Base-by-base conservation (phyloP, 2,329 filamentous ascomycete species). In the Exophiala sideris region DNA sequence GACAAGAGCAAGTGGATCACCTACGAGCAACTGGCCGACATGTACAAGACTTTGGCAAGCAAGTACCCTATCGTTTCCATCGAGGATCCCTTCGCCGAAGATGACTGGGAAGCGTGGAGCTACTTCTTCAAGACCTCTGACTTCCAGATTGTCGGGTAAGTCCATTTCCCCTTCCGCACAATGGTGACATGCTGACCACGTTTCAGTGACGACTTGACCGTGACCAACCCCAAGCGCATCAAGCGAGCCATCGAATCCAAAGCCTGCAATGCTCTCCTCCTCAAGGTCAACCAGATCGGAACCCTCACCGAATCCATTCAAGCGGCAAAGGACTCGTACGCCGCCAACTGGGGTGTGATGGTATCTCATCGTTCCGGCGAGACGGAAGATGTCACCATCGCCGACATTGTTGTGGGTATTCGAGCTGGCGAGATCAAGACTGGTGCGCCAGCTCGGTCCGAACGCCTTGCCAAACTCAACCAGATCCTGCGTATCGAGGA, bases 261-360 rank as follows among this genome's bases (percentile, higher is more conserved):
- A 88, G 89, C 94, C 68, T 94, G 91, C 86, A 97, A 99, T 73
- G 89, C 91, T 64, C 88, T 99, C 57, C 85, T 99, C 61, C 89
- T 99, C 73, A 99, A 99, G 88, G 91, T 99, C 77, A 99, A 99
- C 88, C 94, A 99, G 84, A 99, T 99, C 69, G 94, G 94, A 79
- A 96, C 94, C 66, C 86, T 99, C 70, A 95, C 90, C 67, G 94
- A 99, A 83, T 96, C 94, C 57, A 96, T 97, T 79, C 91, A 97
- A 82, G 94, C 94, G 52, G 92, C 94, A 75, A 96, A 97, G 85
- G 94, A 97, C 79, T 95, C 92, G 48, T 97, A 94, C 74, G 88
- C 87, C 66, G 92, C 89, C 67, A 86, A 84, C 74, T 99, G 94
- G 94, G 92, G 92, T 74, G 91, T 99, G 80, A 97, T 99, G 94